Conservation (phyloP, 352 stramenopile genomes). For the Pythium diclinum region DNA sequence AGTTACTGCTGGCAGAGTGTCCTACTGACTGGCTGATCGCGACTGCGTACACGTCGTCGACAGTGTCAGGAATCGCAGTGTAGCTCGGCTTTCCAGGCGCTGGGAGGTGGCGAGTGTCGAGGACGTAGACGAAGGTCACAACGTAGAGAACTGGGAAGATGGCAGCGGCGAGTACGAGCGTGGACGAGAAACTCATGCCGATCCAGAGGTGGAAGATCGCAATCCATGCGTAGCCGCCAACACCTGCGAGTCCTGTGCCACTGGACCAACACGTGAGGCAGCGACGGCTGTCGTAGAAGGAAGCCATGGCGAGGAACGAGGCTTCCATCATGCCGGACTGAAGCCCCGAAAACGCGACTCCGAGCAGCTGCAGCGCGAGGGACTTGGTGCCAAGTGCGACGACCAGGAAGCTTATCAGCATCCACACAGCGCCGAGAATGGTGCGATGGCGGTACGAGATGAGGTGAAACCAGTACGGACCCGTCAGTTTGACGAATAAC, state of each 20-base stretch:
- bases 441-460: conserved; percentile 88
- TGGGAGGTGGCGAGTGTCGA: conserved; percentile 52
- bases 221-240: conserved; percentile 90
- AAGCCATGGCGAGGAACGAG: conserved; percentile 85
- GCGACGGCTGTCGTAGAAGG: conserved; percentile 70
- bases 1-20: conserved; percentile 12
- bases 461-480: conserved; percentile 93
- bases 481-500: conserved; percentile 86
- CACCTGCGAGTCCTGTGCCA: conserved; percentile 90
- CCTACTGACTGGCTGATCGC: conserved; percentile 25
- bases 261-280: conserved; percentile 91
- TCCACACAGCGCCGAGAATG: conserved; percentile 60
- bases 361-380: conserved; percentile 77
- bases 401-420: conserved; percentile 79
- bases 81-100: conserved; percentile 36
- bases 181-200: conserved; percentile 63
- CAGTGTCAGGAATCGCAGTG: conserved; percentile 14
- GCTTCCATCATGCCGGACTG: conserved; percentile 90
- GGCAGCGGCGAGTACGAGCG: conserved; percentile 43
- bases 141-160: conserved; percentile 70
- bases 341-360: conserved; percentile 83
- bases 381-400: conserved; percentile 58
- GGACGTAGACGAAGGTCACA: conserved; percentile 55
- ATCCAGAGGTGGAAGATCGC: conserved; percentile 67
- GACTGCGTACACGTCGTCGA: conserved; percentile 7